Evolutionary conservation across 2,329 filamentous ascomycete genomes (phyloP).

Genomic region (Aspergillus sp.): DNA sequence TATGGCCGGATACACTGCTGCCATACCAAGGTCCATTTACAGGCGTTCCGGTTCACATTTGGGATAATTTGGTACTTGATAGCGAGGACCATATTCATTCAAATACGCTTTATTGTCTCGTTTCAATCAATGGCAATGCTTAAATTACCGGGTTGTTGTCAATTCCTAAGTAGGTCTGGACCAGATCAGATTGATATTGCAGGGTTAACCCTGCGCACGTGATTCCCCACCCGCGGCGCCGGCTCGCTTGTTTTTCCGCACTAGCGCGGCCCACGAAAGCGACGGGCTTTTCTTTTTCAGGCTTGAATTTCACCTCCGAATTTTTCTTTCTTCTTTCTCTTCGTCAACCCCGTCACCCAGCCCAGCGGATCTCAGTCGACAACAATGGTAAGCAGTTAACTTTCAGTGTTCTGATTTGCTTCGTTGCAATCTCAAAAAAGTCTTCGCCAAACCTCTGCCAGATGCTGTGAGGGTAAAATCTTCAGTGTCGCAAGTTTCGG

Average conservation of each 20-base stretch:
- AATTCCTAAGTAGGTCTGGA: conserved; percentile 39
- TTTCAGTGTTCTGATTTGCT: conserved; percentile 32
- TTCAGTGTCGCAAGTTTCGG: conserved; percentile 19
- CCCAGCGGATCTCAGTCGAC: conserved; percentile 48
- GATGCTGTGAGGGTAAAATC: conserved; percentile 28
- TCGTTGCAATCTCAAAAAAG: conserved; percentile 14
- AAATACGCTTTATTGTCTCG: not conserved
- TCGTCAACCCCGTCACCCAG: conserved; percentile 42
- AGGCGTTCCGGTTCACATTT: not conserved
- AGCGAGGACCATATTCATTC: not conserved
- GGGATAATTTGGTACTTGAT: not conserved
- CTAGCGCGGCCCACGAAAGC: conserved; percentile 30
- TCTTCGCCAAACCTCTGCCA: conserved; percentile 35
- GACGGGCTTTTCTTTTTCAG: conserved; percentile 15
- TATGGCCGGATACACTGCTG: not conserved
- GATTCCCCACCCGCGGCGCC: not conserved
- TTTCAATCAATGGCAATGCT: conserved; percentile 46
- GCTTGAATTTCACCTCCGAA: conserved; percentile 9
- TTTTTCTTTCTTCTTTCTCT: conserved; percentile 23
- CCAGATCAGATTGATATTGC: not conserved
- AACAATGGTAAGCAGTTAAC: conserved; percentile 57
- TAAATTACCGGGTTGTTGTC: conserved; percentile 50
- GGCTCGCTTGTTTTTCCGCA: conserved; percentile 13
- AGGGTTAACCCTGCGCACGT: conserved; percentile 17
- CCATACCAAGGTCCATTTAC: not conserved